These are phyloP conservation scores for Mucor mucedo DNA, from an alignment of 371 early-diverging fungal genomes.

Conservation along the genomic window DNA sequence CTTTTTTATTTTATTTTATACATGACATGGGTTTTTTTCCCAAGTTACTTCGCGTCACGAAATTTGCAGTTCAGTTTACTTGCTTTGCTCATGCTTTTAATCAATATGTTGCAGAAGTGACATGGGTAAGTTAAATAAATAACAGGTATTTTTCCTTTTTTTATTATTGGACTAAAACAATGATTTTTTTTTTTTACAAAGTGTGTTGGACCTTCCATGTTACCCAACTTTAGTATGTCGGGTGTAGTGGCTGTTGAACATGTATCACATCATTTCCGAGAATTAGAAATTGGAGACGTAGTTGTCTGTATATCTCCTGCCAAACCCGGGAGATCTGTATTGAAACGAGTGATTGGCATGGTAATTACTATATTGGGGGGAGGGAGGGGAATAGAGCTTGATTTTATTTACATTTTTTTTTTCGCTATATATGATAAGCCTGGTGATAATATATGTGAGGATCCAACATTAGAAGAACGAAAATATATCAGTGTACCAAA, in stretches of 20 bases:
- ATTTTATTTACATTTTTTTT: background rate
- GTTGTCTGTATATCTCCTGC: constrained; percentile 74
- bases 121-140: constrained; percentile 57
- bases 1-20: background rate
- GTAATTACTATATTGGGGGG: constrained; percentile 36
- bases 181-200: constrained; percentile 15
- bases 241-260: constrained; percentile 73
- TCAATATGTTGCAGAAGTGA: constrained; percentile 68
- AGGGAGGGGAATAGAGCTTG: background rate
- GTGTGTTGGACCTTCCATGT: constrained; percentile 89
- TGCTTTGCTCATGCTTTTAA: constrained; percentile 69
- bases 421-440: constrained; percentile 44
- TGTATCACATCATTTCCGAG: constrained; percentile 58
- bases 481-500: constrained; percentile 65
- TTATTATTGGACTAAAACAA: background rate
- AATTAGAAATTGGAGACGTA: constrained; percentile 72
- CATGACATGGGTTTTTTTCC: constrained; percentile 15
- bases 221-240: constrained; percentile 77
- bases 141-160: background rate
- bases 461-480: constrained; percentile 64
- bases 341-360: constrained; percentile 82
- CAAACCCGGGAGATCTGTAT: constrained; percentile 66
- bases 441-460: constrained; percentile 71
- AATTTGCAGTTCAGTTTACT: constrained; percentile 54
- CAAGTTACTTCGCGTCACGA: constrained; percentile 6